A percentile compares a stretch with the other conserved stretches of the same genome.
These are phyloP conservation scores for Harrya chromipes DNA, from an alignment of 768 basidiomycete species.

Conservation along the genomic window DNA sequence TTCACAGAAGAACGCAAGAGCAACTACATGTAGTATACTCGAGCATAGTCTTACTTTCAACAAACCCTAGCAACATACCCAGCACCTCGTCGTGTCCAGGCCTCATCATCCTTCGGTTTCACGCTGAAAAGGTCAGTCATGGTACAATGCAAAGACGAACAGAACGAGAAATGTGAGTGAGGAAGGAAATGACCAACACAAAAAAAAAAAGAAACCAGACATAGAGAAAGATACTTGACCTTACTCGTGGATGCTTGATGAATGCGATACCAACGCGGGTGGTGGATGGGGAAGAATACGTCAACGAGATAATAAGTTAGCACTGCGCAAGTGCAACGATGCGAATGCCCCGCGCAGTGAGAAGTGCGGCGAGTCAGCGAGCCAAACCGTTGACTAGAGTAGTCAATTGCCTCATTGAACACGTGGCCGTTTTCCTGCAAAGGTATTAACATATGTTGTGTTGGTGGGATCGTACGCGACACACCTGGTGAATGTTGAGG, in stretches of 20 bases:
- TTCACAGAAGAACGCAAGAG: neutral
- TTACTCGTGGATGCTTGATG: slow-evolving; percentile 16
- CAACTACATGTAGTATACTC: slow-evolving; percentile 10
- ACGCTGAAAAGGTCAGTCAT: slow-evolving; percentile 32
- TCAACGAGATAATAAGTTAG: slow-evolving; percentile 29
- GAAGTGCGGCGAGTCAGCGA: neutral
- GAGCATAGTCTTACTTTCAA: slow-evolving; percentile 7
- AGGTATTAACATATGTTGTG: neutral
- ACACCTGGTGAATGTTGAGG: slow-evolving; percentile 46
- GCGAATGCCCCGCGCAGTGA: slow-evolving; percentile 2
- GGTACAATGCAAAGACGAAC: slow-evolving; percentile 10
- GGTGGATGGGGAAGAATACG: slow-evolving; percentile 9
- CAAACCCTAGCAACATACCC: neutral
- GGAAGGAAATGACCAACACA: slow-evolving; percentile 1
- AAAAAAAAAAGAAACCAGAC: neutral
- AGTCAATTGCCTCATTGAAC: slow-evolving; percentile 29
- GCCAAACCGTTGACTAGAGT: neutral
- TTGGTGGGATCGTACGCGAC: neutral
- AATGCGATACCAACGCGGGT: slow-evolving; percentile 3
- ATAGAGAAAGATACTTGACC: slow-evolving; percentile 28
- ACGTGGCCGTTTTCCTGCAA: slow-evolving; percentile 45
- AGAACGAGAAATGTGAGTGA: neutral
- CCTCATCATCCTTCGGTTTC: slow-evolving; percentile 10
- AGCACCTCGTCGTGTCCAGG: slow-evolving; percentile 1
- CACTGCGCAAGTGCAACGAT: slow-evolving; percentile 5